Percentiles rank a stretch among this genome's conserved stretches.
Conservation (phyloP, 768 basidiomycete species). For the Hygrocybe punicea region DNA sequence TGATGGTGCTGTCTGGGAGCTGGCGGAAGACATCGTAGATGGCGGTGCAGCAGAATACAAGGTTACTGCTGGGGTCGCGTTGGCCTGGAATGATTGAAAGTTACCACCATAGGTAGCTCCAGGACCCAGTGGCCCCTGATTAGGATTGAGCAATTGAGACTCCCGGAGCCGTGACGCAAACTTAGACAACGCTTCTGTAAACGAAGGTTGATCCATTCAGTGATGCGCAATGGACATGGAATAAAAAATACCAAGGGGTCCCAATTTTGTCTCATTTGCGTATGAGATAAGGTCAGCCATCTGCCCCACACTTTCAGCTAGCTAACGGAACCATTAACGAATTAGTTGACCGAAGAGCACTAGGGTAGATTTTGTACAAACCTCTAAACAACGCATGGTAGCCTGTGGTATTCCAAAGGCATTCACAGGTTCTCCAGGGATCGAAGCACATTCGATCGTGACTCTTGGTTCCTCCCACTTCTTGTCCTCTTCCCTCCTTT, state of each 20-base stretch:
- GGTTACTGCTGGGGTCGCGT: conserved; percentile 38
- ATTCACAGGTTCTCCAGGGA: conserved; percentile 82
- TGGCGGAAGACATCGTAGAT: conserved; percentile 42
- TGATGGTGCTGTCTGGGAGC: conserved; percentile 25
- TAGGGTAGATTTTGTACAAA: conserved; percentile 29
- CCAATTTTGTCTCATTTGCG: conserved; percentile 50
- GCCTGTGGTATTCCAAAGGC: conserved; percentile 87
- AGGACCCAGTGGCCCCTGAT: conserved; percentile 4
- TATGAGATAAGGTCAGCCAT: conserved; percentile 77
- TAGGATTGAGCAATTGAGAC: conserved; percentile 24
- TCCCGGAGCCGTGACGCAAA: conserved; percentile 42
- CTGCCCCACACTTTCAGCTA: conserved; percentile 77
- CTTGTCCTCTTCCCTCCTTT: conserved; percentile 49
- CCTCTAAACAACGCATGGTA: conserved; percentile 86
- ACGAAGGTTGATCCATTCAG: conserved; percentile 5
- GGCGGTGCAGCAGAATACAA: conserved; percentile 51
- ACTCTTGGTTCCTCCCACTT: conserved; percentile 66
- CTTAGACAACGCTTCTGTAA: conserved; percentile 41
- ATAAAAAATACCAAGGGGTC: conserved; percentile 60
- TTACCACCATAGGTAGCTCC: neutral
- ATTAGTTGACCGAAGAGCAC: conserved; percentile 5
- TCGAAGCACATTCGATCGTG: conserved; percentile 55
- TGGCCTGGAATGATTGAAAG: conserved; percentile 21
- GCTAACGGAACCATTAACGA: conserved; percentile 35
- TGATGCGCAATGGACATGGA: conserved; percentile 7